Evolutionary conservation across 2,329 filamentous ascomycete species (phyloP).

Genomic region (Fusarium robinianum): DNA sequence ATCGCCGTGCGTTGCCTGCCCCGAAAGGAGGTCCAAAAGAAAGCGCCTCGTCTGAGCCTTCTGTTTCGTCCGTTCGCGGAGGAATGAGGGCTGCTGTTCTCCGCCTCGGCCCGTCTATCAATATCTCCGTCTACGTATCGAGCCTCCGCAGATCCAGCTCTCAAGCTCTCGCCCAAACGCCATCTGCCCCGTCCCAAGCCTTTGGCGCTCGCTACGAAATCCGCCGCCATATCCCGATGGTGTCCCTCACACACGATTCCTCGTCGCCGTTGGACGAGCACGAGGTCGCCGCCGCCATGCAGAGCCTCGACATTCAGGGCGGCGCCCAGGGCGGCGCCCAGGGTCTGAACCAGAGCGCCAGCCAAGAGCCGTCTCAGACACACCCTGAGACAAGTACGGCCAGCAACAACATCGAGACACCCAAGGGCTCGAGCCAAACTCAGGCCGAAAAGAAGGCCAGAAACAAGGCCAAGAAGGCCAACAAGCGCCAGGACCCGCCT

Average conservation of each 20-base stretch:
- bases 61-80: slow-evolving; percentile 7
- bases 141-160: slow-evolving; percentile 27
- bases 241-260: slow-evolving; percentile 17
- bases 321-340: too few relatives aligned
- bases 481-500: slow-evolving; percentile 24
- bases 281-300: slow-evolving; percentile 21
- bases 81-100: slow-evolving; percentile 38
- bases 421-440: neutral
- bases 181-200: slow-evolving; percentile 6
- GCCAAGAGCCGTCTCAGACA: slow-evolving; percentile 9
- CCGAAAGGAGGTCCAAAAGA: too few relatives aligned
- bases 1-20: too few relatives aligned
- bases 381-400: slow-evolving; percentile 13
- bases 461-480: slow-evolving; percentile 18
- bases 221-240: slow-evolving; percentile 28
- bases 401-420: slow-evolving; percentile 8
- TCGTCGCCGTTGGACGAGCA: slow-evolving; percentile 19
- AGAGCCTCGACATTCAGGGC: slow-evolving; percentile 24
- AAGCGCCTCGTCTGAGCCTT: slow-evolving; percentile 8
- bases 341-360: slow-evolving; percentile 5
- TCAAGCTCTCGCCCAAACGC: slow-evolving; percentile 20
- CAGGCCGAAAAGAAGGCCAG: slow-evolving; percentile 14
- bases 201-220: slow-evolving; percentile 8
- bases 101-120: slow-evolving; percentile 31
- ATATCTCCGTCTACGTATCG: too few relatives aligned